A percentile compares a stretch with the other conserved stretches of the same genome.
Evolutionary conservation across 2,329 filamentous ascomycete genomes (phyloP).

Genomic region (Fusarium sp.): DNA sequence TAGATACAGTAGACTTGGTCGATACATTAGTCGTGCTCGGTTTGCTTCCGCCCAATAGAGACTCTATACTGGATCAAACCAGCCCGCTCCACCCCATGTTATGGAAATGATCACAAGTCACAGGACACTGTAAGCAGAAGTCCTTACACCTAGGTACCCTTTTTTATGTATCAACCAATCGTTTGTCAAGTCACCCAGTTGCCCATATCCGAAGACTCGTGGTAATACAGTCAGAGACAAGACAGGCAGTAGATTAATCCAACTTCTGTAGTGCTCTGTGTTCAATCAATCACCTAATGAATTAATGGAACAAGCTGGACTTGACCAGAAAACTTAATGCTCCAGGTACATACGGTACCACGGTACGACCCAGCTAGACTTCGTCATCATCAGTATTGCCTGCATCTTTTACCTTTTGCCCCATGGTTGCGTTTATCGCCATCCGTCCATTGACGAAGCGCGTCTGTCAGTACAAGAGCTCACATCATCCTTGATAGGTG

Average conservation of each 20-base stretch:
- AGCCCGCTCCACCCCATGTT: constrained; percentile 16
- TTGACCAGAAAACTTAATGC: constrained; percentile 1
- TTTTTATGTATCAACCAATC: background rate
- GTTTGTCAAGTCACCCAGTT: background rate
- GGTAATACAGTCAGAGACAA: constrained; percentile 7
- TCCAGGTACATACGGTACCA: background rate
- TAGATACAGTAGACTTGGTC: background rate
- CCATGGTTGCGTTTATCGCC: constrained; percentile 38
- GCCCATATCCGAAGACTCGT: background rate
- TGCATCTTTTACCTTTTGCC: constrained; percentile 33
- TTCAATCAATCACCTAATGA: constrained; percentile 3
- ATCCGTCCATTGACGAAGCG: constrained; percentile 22
- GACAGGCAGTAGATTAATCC: background rate
- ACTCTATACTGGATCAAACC: constrained; percentile 6
- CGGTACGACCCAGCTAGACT: constrained; percentile 1
- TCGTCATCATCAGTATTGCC: constrained; percentile 33
- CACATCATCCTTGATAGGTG: constrained; percentile 32
- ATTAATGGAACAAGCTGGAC: constrained; percentile 5
- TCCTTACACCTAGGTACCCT: constrained; percentile 3
- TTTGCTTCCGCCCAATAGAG: background rate
- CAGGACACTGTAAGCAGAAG: constrained; percentile 5
- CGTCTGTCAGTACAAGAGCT: constrained; percentile 11
- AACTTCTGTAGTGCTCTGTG: background rate
- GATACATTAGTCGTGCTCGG: constrained; percentile 20
- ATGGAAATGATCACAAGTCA: background rate